Evolutionary conservation across 208 protist genomes (phyloP), one percentile per base, ranked within the genome.

Genomic region (Trypanosoma scelopori): DNA sequence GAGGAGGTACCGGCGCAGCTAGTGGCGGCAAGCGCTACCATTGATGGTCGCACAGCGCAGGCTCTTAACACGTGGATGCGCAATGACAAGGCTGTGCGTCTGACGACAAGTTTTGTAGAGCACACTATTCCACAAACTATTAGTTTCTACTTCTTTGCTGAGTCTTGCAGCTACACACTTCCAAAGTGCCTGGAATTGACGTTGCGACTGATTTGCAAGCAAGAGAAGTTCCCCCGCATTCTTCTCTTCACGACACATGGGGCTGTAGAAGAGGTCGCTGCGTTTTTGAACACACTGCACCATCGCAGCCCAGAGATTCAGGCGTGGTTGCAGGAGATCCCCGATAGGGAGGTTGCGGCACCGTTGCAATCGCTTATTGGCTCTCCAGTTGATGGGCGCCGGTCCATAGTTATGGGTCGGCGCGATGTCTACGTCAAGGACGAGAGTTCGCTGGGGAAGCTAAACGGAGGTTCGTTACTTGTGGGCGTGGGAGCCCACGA

Each of bases 51-150:
- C 39, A 96, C 90, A 12, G 90, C 90, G 48, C 87, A 84, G 76
- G 78, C 74, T 39, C 81, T 96, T 22, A 96, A 96, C 75, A 77
- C 74, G 45, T 96, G 87, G 85, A 92, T 83, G 58, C 83, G 87
- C 25, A 96, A 96, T 55, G 90, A 96, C 62, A 87, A 79, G 57
- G 87, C 87, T 28, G 85, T 92, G 64, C 87, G 90, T 46, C 78
- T 96, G 22, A 96, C 90, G 5, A 93, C 90, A 25, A 93, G 87
- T 71, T 91, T 96, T 61, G 85, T 91, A 16, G 87, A 96, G 79
- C 87, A 93, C 74, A 85, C 82, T 0, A 84, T 95, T 46, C 89
- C 89, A 7, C 65, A 75, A 9, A 86, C 80, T 4, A 93, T 95
- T 53, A 71, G 53, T 49, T 92, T 95, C 52, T 95, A 95, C 67